Conservation (phyloP, 306 rosid genomes). For the Prunus fruticosa region DNA sequence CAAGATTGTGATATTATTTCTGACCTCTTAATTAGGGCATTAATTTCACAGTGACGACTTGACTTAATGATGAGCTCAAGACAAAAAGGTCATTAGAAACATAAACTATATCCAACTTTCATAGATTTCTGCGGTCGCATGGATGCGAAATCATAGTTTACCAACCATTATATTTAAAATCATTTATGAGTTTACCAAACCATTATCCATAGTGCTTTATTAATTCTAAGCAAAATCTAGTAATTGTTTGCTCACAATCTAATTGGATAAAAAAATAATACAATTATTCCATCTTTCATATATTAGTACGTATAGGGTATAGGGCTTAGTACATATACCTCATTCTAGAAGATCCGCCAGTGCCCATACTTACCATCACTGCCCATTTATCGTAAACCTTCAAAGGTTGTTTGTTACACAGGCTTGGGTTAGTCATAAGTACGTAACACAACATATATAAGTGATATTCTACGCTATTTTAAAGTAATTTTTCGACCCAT, state of each 20-base stretch:
- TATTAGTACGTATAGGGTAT: not conserved
- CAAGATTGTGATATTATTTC: not conserved
- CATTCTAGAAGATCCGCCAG: not conserved
- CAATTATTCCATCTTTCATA: not conserved
- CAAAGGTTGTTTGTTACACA: not conserved
- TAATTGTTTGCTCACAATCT: not conserved
- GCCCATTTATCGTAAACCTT: not conserved
- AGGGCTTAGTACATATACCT: not conserved
- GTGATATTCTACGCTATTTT: too few species aligned
- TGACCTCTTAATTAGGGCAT: not conserved
- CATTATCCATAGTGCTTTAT: not conserved
- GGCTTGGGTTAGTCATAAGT: rapidly evolving
- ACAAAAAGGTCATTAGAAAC: not conserved
- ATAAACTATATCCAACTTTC: not conserved
- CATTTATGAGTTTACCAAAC: not conserved
- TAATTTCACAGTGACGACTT: not conserved
- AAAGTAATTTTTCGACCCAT: too few species aligned
- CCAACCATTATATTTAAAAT: not conserved
- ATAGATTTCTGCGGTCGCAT: not conserved
- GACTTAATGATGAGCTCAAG: not conserved
- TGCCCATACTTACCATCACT: not conserved
- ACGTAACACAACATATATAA: too few species aligned
- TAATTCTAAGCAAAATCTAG: not conserved
- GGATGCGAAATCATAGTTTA: not conserved
- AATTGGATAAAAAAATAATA: not conserved